These are phyloP conservation scores for Mortierella sp. DNA, from an alignment of 371 early-diverging fungal species.

Conservation along the genomic window DNA sequence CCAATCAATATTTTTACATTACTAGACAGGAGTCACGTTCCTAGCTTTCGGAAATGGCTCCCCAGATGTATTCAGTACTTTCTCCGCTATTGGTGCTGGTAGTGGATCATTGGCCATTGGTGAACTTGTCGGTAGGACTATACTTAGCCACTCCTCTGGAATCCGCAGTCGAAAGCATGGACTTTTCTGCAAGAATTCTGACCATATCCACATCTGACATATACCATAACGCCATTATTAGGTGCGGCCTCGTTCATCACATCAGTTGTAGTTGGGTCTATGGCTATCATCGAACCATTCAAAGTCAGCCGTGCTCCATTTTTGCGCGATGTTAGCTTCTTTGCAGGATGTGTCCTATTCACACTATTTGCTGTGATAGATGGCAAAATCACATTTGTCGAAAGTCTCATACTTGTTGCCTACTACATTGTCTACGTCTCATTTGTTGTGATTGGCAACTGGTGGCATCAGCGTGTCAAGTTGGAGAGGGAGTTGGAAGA, in stretches of 20 bases:
- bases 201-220: neutral
- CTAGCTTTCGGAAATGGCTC: conserved; percentile 89
- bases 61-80: conserved; percentile 87
- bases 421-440: conserved; percentile 71
- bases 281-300: conserved; percentile 78
- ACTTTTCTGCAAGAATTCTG: neutral
- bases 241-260: conserved; percentile 85
- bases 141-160: too few relatives aligned
- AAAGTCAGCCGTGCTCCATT: conserved; percentile 74
- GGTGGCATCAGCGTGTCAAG: conserved; percentile 52
- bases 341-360: conserved; percentile 73
- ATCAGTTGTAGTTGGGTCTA: conserved; percentile 80
- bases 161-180: neutral
- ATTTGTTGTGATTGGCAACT: conserved; percentile 70
- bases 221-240: neutral
- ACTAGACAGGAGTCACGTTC: conserved; percentile 85
- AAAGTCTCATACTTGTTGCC: conserved; percentile 65
- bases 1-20: neutral
- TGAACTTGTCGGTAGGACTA: conserved; percentile 59
- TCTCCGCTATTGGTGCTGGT: conserved; percentile 79
- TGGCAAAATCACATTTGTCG: conserved; percentile 70
- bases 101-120: conserved; percentile 83
- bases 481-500: conserved; percentile 17
- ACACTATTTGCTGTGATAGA: conserved; percentile 70
- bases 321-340: conserved; percentile 79